These are phyloP conservation scores for Ascochyta lentis DNA, from an alignment of 2,329 filamentous ascomycete species.

Conservation along the genomic window DNA sequence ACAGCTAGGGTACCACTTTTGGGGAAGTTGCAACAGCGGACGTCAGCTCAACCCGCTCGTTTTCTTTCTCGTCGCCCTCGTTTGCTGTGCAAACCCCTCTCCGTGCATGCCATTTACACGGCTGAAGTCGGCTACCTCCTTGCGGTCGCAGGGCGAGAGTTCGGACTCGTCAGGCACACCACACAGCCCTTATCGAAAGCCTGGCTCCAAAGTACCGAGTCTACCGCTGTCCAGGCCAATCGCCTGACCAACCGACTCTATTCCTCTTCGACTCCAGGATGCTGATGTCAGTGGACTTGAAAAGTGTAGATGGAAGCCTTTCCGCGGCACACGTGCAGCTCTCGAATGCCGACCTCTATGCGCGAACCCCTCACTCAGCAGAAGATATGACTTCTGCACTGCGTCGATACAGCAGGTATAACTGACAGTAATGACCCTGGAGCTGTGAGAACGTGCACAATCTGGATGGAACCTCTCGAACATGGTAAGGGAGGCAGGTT, in stretches of 20 bases:
- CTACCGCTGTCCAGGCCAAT: background rate
- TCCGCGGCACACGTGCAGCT: background rate
- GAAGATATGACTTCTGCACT: background rate
- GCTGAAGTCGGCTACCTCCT: background rate
- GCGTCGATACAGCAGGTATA: background rate
- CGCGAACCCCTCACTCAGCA: background rate
- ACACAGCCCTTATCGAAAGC: background rate
- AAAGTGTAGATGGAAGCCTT: background rate
- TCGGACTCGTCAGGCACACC: background rate
- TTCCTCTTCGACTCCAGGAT: background rate
- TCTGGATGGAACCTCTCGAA: background rate
- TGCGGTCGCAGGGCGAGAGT: background rate
- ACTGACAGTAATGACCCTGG: background rate
- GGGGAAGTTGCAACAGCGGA: conserved; percentile 7
- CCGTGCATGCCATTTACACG: background rate
- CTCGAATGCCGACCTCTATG: background rate
- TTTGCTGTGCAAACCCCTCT: background rate
- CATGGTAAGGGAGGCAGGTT: background rate
- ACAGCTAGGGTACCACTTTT: conserved; percentile 33
- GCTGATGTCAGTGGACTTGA: background rate
- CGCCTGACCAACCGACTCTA: background rate
- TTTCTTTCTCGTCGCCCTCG: conserved; percentile 4
- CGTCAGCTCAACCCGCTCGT: conserved; percentile 12
- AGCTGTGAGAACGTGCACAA: background rate
- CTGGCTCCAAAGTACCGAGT: background rate